A percentile compares a stretch with the other conserved stretches of the same genome.
These are phyloP conservation scores for Penicillium sp. DNA, from an alignment of 2,329 filamentous ascomycete species.

Conservation along the genomic window DNA sequence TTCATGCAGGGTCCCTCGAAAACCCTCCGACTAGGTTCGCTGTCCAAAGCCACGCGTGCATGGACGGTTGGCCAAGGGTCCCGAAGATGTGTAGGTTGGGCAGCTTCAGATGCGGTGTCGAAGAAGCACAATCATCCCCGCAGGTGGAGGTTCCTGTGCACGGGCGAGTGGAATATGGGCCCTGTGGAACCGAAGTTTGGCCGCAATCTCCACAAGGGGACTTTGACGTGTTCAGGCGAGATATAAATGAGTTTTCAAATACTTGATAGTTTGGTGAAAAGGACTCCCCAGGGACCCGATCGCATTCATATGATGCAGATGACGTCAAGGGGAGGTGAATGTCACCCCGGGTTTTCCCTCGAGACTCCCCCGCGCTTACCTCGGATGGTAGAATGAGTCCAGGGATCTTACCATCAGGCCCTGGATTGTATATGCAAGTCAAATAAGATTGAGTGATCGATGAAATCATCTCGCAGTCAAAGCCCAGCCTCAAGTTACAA, in stretches of 20 bases:
- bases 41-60: constrained; percentile 7
- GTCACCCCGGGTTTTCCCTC: constrained; percentile 6
- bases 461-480: background rate
- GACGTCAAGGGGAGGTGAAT: constrained; percentile 15
- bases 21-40: background rate
- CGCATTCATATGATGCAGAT: constrained; percentile 6
- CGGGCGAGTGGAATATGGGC: background rate
- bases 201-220: background rate
- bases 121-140: background rate
- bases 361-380: constrained; percentile 7
- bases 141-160: background rate
- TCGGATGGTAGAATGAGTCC: background rate
- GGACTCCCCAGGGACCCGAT: background rate
- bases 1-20: constrained; percentile 5
- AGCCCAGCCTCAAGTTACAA: background rate
- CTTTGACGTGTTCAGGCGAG: background rate
- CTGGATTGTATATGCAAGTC: background rate
- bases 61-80: constrained; percentile 3
- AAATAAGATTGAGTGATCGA: background rate
- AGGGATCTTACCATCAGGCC: background rate
- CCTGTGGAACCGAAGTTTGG: constrained; percentile 3
- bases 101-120: constrained; percentile 3
- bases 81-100: constrained; percentile 3
- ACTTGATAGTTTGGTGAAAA: background rate
- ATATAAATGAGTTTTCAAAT: background rate